Base-by-base conservation (phyloP, 441 rosid genomes). In the Pelargonium fulgidum region DNA sequence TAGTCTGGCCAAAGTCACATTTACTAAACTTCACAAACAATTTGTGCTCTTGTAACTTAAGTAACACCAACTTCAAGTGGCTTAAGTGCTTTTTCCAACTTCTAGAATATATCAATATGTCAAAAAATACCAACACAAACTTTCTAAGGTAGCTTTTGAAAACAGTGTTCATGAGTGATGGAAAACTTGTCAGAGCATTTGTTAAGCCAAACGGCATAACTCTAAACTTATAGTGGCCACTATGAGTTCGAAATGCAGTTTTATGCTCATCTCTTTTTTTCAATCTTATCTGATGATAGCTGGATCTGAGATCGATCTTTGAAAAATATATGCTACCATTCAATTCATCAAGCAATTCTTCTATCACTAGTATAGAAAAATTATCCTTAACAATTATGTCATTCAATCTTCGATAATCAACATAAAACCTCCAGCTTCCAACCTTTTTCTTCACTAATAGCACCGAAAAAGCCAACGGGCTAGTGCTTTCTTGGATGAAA, bases 371-470 rank as follows among this genome's bases (percentile, higher is more conserved):
- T n/a, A 2, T 59, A 2, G 11, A 58, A 42, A 44, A 67, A 17
- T 20, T 67, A 5, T 67, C 70, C 2, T 67, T 67, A 4, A 72
- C 33, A 2, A 48, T 72, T 5, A 17, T 4, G 1, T 9, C n/a
- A 22, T 72, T 72, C 14, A 72, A 14, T 1, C 5, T 45, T 3
- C 67, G 14, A 19, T 33, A 68, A 13, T 73, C 72, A 0, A 63
- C 52, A 10, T 59, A 62, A 0, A 69, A 2, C 2, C 61, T 45
- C 68, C 67, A 70, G 0, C 19, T 24, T 0, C 73, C 70, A 69
- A 69, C 73, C 2, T 74, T 74, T 61, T 74, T 69, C 1, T 69
- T 69, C 0, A 74, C 77, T 9, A 74, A 52, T 1, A 74, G 16
- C 26, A 64, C 66, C 0, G 70, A 65, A 0, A 65, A 63, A 0